Base-by-base conservation (phyloP, 106 monocot genomes). In the Dioscorea dumetorum region DNA sequence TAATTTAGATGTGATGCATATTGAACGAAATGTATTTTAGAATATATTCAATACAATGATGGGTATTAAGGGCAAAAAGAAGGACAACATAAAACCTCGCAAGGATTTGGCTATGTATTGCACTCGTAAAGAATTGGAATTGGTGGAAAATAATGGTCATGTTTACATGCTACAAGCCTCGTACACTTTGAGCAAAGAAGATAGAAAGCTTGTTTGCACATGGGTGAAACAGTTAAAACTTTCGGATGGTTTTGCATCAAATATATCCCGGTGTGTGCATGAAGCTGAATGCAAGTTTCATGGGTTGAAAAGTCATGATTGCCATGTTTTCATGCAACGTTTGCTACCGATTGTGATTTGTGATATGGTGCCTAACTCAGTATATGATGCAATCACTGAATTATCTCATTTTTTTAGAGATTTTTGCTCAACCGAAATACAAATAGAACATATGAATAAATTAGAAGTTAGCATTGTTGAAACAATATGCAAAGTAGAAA, bases 1-100 rank as follows among this genome's bases (percentile, higher is more conserved):
- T n/a, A n/a, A n/a, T n/a, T n/a, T n/a, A n/a, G n/a, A n/a, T n/a
- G n/a, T n/a, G n/a, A n/a, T n/a, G n/a, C 65, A 70, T n/a, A 34
- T 77, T 5, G 58, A 70, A 18, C 71, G 72, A 18, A 77, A 66
- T 33, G 41, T 71, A 11, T 65, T 12, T 50, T 58, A 71, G 12
- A 77, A 60, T 33, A 32, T 71, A 1, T 4, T 77, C 1, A 4
- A 21, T 11, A 77, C 71, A 6, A 15, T 77, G 8, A 28, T 71
- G 15, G 54, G 50, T 51, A 19, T 77, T 12, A 18, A 14, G 65
- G 65, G 13, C 4, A n/a, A 24, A 70, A 61, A 57, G 20, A 66
- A 77, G 24, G 66, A 71, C 33, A 60, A 70, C 28, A 2, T 65
- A 2, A 59, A 71, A 4, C 8, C 50, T 17, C 9, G 59, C 15